Evolutionary conservation across 305 asterid species (phyloP).

Genomic region (Rubia occidens): DNA sequence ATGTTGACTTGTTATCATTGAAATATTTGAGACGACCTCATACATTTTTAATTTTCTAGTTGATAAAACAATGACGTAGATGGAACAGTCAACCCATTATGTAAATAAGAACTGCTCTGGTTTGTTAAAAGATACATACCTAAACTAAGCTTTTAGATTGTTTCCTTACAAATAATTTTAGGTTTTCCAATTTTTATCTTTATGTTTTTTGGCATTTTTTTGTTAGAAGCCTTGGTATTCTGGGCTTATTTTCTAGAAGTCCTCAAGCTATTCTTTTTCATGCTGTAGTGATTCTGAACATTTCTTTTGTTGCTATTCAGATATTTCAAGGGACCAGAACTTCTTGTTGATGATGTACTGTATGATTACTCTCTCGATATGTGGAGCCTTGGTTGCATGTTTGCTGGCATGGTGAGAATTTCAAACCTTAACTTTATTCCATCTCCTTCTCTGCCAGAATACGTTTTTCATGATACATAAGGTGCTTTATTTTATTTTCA

Average conservation of each 20-base stretch:
- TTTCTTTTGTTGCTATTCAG: constrained; percentile 23
- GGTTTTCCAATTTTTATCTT: neutral
- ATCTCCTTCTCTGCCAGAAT: neutral
- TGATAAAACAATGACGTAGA: neutral
- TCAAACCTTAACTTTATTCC: neutral
- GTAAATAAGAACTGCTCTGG: neutral
- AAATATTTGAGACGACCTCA: neutral
- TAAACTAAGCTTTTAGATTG: neutral
- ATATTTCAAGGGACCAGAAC: constrained; percentile 45
- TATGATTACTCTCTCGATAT: constrained; percentile 37
- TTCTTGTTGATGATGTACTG: constrained; percentile 39
- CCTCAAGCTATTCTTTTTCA: no score
- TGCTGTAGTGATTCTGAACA: constrained; percentile 9
- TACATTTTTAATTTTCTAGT: neutral
- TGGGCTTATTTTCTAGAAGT: neutral
- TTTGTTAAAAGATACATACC: neutral
- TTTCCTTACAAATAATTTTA: neutral
- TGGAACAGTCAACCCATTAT: neutral
- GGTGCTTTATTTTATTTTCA: neutral
- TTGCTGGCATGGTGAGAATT: constrained; percentile 39
- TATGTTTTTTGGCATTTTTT: neutral
- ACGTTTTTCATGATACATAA: neutral
- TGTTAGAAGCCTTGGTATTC: neutral
- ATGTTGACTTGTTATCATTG: neutral
- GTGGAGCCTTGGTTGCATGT: constrained; percentile 47